Evolutionary conservation across 257 asterid genomes (phyloP).

Genomic region (Striga asiatica): DNA sequence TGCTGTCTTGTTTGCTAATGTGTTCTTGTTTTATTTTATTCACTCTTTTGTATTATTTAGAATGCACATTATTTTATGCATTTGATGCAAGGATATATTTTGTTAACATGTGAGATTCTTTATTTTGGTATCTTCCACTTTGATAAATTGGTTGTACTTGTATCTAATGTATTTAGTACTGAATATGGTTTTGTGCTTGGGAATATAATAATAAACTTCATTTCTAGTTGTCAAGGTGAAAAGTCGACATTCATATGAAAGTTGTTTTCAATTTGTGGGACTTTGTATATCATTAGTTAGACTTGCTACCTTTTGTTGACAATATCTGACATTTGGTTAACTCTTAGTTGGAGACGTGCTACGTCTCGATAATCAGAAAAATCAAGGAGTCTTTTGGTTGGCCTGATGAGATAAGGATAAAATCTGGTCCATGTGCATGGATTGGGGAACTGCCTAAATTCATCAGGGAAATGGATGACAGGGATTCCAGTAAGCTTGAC

Average conservation of each 20-base stretch:
- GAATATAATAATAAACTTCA: too few relatives aligned
- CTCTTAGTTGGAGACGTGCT: constrained; percentile 48
- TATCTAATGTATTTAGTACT: background rate
- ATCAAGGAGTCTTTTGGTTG: constrained; percentile 55
- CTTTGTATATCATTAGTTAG: too few relatives aligned
- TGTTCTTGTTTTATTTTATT: too few relatives aligned
- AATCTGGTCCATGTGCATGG: constrained; percentile 41
- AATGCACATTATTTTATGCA: too few relatives aligned
- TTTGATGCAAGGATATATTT: too few relatives aligned
- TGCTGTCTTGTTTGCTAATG: background rate
- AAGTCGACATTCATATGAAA: too few relatives aligned
- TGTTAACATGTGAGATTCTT: too few relatives aligned
- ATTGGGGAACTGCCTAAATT: constrained; percentile 55
- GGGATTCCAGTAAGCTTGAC: constrained; percentile 19
- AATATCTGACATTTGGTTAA: constrained; percentile 10
- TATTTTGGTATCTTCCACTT: background rate
- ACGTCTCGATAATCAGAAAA: constrained; percentile 40
- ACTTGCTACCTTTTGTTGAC: background rate
- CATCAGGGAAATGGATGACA: constrained; percentile 28
- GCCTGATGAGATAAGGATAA: constrained; percentile 54
- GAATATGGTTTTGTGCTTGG: too few relatives aligned
- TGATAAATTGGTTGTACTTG: background rate
- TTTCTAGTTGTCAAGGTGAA: too few relatives aligned
- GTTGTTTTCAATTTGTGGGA: too few relatives aligned
- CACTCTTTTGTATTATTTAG: too few relatives aligned